Base-by-base conservation (phyloP, 2,329 filamentous ascomycete species). In the Westerdykella ornata region DNA sequence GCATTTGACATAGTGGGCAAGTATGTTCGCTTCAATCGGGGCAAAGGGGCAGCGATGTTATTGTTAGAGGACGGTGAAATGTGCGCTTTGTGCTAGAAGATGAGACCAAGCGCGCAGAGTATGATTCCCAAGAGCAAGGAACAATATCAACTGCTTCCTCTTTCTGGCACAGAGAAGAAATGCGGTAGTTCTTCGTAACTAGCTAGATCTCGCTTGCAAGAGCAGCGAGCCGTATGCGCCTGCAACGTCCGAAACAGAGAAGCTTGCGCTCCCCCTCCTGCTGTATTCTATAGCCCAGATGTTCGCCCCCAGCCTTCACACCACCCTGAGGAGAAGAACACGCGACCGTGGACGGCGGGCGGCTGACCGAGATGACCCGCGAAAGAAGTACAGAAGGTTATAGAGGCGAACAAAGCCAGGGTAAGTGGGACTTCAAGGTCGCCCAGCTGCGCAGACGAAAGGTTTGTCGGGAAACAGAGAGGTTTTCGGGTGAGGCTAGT, bases 1-100 rank as follows among this genome's bases (percentile, higher is more conserved):
- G 73, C 73, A 52, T 75, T 72, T 68, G 78, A 80, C 80, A 84
- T 84, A 71, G 68, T 74, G 72, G 69, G 65, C 65, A 60, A 54
- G 38, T 37, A 44, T 9, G n/a, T 38, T 40, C 40, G 53, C 40
- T 51, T 42, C 39, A 41, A 56, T 47, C 34, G 42, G 33, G 32
- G 41, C 22, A 26, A 39, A 31, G 42, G 44, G 39, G 48, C 44
- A 48, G 46, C 40, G 37, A 40, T 45, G 45, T 48, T 50, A 46
- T 28, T 41, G 56, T 59, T 58, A 61, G 54, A 48, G 32, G 42
- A 26, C 7, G 22, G 22, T 26, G 12, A 26, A 26, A 26, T 9
- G 22, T 26, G 22, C 7, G 22, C 22, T 26, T 9, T 9, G 22
- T 26, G 22, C 8, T 26, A 9, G 20, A 22, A 22, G 4, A 9